These are phyloP conservation scores for Penicillium crystallinum DNA, from an alignment of 495 filamentous ascomycete species.

Conservation along the genomic window DNA sequence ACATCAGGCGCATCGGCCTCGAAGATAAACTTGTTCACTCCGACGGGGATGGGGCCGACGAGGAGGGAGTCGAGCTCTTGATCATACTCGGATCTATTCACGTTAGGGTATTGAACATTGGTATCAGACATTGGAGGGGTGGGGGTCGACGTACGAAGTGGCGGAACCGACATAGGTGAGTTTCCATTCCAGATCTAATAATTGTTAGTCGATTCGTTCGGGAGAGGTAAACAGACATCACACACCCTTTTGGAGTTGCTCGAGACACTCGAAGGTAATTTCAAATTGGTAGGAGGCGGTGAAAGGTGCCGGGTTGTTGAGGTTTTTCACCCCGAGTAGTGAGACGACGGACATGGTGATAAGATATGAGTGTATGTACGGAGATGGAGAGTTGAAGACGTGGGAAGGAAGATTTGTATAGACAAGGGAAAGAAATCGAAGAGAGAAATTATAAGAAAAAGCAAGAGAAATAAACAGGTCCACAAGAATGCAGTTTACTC, in stretches of 20 bases:
- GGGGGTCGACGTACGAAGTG: slow-evolving; percentile 65
- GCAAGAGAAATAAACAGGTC: slow-evolving; percentile 20
- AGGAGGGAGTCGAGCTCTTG: slow-evolving; percentile 96
- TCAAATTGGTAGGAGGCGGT: slow-evolving; percentile 88
- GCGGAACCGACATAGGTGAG: slow-evolving; percentile 97
- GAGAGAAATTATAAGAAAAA: slow-evolving; percentile 7
- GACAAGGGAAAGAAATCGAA: slow-evolving; percentile 54
- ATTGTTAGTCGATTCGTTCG: slow-evolving; percentile 3
- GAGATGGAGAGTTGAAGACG: slow-evolving; percentile 6
- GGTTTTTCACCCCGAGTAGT: slow-evolving; percentile 85
- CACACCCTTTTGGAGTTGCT: slow-evolving; percentile 83
- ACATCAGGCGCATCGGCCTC: slow-evolving; percentile 90
- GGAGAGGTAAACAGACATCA: neutral
- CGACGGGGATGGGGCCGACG: slow-evolving; percentile 92
- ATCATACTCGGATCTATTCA: slow-evolving; percentile 79
- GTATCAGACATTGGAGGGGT: slow-evolving; percentile 1
- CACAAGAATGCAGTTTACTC: slow-evolving; percentile 22
- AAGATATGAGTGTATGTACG: slow-evolving; percentile 17
- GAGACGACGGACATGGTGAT: slow-evolving; percentile 91
- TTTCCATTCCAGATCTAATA: slow-evolving; percentile 94
- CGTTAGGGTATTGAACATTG: slow-evolving; percentile 12
- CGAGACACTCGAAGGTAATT: slow-evolving; percentile 97
- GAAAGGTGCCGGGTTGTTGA: slow-evolving; percentile 95
- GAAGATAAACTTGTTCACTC: slow-evolving; percentile 98
- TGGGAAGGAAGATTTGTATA: slow-evolving; percentile 62